Evolutionary conservation across 1,139 yeast species (phyloP).

Genomic region (Taphrina communis): DNA sequence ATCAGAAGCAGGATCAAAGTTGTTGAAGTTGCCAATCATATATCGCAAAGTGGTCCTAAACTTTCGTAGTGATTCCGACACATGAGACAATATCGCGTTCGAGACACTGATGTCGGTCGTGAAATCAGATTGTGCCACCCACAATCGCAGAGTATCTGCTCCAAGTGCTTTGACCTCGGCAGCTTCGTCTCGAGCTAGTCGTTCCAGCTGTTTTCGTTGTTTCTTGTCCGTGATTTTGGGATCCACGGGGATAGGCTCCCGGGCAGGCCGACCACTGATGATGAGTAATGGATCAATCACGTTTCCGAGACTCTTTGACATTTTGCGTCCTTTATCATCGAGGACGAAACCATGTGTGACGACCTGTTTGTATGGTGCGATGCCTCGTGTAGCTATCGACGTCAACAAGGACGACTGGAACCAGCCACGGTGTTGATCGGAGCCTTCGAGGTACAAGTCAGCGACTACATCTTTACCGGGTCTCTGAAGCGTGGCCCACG

Average conservation of each 20-base stretch:
- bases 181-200: conserved; percentile 28
- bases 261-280: conserved; percentile 60
- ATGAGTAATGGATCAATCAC: conserved; percentile 69
- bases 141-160: conserved; percentile 84
- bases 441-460: conserved; percentile 87
- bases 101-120: conserved; percentile 80
- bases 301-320: conserved; percentile 94
- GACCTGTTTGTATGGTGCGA: conserved; percentile 73
- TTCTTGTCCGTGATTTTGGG: conserved; percentile 55
- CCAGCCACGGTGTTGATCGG: conserved; percentile 99
- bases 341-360: conserved; percentile 93
- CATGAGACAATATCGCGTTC: conserved; percentile 72
- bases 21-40: conserved; percentile 74
- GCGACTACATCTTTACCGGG: conserved; percentile 56
- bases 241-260: neutral
- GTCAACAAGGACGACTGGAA: conserved; percentile 91
- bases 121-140: conserved; percentile 90
- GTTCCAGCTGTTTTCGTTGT: conserved; percentile 58
- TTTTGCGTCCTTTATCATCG: conserved; percentile 83
- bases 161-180: conserved; percentile 58
- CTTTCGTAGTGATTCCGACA: conserved; percentile 80
- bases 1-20: conserved; percentile 47
- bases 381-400: conserved; percentile 59
- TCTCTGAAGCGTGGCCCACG: conserved; percentile 72
- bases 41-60: conserved; percentile 80